Conservation (phyloP, 2,329 filamentous ascomycete genomes). For the Purpureocillium lavendulum region DNA sequence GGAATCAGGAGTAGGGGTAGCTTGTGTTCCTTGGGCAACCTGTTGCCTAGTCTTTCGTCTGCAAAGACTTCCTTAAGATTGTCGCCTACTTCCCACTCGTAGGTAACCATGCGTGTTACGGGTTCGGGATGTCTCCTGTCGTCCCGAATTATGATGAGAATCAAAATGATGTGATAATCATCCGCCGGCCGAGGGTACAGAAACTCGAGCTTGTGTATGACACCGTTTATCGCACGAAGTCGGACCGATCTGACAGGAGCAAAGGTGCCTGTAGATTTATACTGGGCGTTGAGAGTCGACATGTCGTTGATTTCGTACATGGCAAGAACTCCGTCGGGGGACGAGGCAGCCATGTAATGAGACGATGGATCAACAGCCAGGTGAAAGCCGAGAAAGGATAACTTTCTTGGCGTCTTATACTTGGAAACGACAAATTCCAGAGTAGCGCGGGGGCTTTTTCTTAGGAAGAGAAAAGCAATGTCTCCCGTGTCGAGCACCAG, state of each 20-base stretch:
- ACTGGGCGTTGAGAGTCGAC: slow-evolving; percentile 41
- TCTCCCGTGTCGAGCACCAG: slow-evolving; percentile 67
- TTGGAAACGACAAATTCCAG: slow-evolving; percentile 54
- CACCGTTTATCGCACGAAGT: slow-evolving; percentile 49
- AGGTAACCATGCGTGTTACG: slow-evolving; percentile 43
- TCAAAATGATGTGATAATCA: slow-evolving; percentile 63
- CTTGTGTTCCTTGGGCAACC: slow-evolving; percentile 41
- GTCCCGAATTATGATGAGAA: slow-evolving; percentile 50
- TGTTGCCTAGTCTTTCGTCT: slow-evolving; percentile 39
- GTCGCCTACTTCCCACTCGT: slow-evolving; percentile 51
- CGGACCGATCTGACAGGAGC: slow-evolving; percentile 46
- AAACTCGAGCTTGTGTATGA: slow-evolving; percentile 84
- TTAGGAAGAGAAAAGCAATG: slow-evolving; percentile 68
- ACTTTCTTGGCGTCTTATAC: slow-evolving; percentile 49
- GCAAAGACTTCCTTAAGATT: slow-evolving; percentile 35
- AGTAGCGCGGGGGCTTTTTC: slow-evolving; percentile 29
- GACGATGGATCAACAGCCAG: slow-evolving; percentile 74
- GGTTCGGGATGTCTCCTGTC: slow-evolving; percentile 18
- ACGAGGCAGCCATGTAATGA: slow-evolving; percentile 59
- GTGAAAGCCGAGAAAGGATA: slow-evolving; percentile 52
- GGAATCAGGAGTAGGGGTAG: slow-evolving; percentile 66
- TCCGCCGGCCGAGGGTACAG: slow-evolving; percentile 62
- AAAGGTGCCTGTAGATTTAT: slow-evolving; percentile 33
- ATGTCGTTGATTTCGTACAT: slow-evolving; percentile 61
- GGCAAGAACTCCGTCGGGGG: slow-evolving; percentile 61